phyloP scores from a whole-genome alignment of 768 basidiomycete species.

The Kockovaella imperatae region DNA sequence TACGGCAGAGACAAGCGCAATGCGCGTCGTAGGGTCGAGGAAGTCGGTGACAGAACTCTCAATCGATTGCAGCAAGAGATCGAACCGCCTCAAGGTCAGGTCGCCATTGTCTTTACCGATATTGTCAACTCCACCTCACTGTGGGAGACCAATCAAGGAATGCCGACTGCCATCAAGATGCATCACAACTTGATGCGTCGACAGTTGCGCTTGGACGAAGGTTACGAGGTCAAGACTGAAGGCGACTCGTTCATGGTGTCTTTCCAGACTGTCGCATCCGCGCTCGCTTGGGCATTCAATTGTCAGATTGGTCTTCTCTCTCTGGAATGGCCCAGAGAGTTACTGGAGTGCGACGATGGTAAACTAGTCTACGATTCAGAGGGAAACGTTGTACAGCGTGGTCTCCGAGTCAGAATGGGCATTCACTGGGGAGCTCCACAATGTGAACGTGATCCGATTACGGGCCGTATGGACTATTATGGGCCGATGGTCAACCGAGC shows the following conservation, averaged over 20 bases:
- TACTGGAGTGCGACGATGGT: constrained; percentile 86
- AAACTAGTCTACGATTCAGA: constrained; percentile 62
- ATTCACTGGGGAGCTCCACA: constrained; percentile 85
- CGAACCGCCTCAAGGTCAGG: constrained; percentile 70
- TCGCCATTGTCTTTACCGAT: constrained; percentile 95
- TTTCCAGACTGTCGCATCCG: constrained; percentile 79
- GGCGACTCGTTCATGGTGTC: constrained; percentile 99
- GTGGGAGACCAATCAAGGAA: constrained; percentile 93
- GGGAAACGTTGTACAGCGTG: constrained; percentile 67
- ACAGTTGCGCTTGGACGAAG: constrained; percentile 78
- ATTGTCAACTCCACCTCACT: constrained; percentile 93
- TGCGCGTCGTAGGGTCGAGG: constrained; percentile 34
- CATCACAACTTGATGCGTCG: constrained; percentile 83
- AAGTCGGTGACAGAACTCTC: constrained; percentile 44
- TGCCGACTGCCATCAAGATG: constrained; percentile 83
- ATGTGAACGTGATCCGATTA: constrained; percentile 85
- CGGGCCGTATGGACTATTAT: constrained; percentile 94
- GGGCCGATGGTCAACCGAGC: constrained; percentile 93
- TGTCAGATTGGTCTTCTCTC: constrained; percentile 76
- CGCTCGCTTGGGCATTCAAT: constrained; percentile 80
- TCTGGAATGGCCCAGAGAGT: constrained; percentile 84
- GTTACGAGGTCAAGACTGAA: constrained; percentile 99
- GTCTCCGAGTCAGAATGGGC: constrained; percentile 92
- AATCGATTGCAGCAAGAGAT: constrained; percentile 64
- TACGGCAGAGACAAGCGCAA: constrained; percentile 20